These are phyloP conservation scores for Penicillium fuscoglaucum DNA, from an alignment of 2,329 filamentous ascomycete species.

Conservation along the genomic window DNA sequence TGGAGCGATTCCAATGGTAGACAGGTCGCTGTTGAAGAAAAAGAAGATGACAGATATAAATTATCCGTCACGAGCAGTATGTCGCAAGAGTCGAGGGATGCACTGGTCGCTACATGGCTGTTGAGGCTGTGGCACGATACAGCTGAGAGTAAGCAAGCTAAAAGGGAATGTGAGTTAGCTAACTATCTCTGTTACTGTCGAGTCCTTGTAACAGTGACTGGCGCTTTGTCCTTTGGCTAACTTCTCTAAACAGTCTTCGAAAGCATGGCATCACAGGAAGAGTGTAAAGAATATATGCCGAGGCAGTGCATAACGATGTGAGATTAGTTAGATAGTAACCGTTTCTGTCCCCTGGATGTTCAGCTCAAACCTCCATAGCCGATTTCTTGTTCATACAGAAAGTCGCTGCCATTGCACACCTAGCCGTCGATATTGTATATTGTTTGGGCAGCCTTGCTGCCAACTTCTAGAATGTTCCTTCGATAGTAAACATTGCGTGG, in stretches of 20 bases:
- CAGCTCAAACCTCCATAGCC: background rate
- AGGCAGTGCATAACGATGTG: slow-evolving; percentile 3
- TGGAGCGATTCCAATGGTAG: slow-evolving; percentile 6
- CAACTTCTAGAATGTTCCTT: too few relatives aligned
- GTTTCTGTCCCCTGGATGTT: background rate
- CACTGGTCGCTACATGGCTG: slow-evolving; percentile 20
- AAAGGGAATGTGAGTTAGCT: slow-evolving; percentile 15
- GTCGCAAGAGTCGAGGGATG: slow-evolving; percentile 13
- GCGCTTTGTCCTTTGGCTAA: background rate
- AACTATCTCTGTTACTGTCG: background rate
- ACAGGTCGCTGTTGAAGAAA: slow-evolving; percentile 7
- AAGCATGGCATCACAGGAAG: slow-evolving; percentile 1
- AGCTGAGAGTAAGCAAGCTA: slow-evolving; percentile 20
- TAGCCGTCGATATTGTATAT: too few relatives aligned
- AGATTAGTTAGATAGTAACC: background rate
- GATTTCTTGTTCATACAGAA: too few relatives aligned
- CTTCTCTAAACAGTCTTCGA: background rate
- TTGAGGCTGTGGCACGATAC: slow-evolving; percentile 20
- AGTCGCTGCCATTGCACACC: too few relatives aligned
- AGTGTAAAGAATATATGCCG: background rate
- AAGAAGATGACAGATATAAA: background rate
- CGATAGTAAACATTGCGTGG: slow-evolving; percentile 9
- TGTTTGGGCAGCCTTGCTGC: too few relatives aligned
- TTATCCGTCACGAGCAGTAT: slow-evolving; percentile 9
- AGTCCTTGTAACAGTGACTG: background rate